Evolutionary conservation across 495 filamentous ascomycete genomes (phyloP).

Genomic region (Glarea lozoyensis): DNA sequence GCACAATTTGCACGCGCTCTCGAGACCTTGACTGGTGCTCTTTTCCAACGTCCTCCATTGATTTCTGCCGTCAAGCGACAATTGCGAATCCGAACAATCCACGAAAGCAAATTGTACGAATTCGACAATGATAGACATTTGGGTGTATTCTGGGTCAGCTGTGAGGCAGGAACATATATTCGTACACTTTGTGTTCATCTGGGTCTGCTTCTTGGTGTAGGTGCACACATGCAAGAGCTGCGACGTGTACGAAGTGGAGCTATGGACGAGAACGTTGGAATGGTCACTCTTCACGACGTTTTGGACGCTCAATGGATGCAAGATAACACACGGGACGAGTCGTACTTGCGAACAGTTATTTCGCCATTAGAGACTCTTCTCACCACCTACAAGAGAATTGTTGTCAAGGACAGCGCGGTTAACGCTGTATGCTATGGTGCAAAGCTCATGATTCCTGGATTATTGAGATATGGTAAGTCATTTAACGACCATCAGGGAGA

Average conservation of each 20-base stretch:
- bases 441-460: conserved; percentile 93
- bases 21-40: conserved; percentile 88
- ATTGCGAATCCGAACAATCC: conserved; percentile 91
- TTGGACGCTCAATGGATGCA: conserved; percentile 89
- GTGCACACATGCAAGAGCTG: conserved; percentile 98
- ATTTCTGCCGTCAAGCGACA: conserved; percentile 98
- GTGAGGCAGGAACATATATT: conserved; percentile 97
- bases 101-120: conserved; percentile 90
- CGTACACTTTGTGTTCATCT: conserved; percentile 96
- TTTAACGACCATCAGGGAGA: neutral
- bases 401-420: conserved; percentile 89
- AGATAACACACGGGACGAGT: conserved; percentile 87
- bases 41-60: conserved; percentile 94
- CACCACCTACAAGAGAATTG: conserved; percentile 84
- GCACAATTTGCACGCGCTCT: conserved; percentile 82
- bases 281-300: conserved; percentile 94
- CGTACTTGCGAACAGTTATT: conserved; percentile 80
- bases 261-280: conserved; percentile 78
- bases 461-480: conserved; percentile 64
- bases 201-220: conserved; percentile 84
- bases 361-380: conserved; percentile 84
- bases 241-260: conserved; percentile 87
- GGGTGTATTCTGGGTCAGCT: conserved; percentile 99
- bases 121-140: conserved; percentile 96
- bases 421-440: conserved; percentile 97